These are phyloP conservation scores for Lithohypha guttulata DNA, from an alignment of 2,329 filamentous ascomycete species.

Conservation along the genomic window DNA sequence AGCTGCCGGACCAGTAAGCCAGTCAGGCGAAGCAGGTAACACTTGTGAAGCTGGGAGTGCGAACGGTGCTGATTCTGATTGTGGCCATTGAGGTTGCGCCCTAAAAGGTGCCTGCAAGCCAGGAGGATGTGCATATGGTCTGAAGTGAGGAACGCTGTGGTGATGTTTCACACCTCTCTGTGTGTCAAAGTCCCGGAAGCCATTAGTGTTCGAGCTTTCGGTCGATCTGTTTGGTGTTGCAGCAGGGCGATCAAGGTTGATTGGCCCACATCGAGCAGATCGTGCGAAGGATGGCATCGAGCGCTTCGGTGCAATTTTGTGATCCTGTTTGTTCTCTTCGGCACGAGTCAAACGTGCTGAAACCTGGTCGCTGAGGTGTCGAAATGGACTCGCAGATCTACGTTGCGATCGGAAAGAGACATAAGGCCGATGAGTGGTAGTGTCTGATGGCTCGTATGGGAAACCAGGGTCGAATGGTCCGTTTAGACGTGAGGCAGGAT, in stretches of 20 bases:
- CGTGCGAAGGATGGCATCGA: background rate
- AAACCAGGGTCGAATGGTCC: slow-evolving; percentile 22
- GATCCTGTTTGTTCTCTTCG: background rate
- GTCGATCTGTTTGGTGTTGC: background rate
- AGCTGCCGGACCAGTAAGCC: no score
- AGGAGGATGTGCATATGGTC: slow-evolving; percentile 1
- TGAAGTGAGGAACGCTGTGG: slow-evolving; percentile 8
- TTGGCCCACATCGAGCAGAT: background rate
- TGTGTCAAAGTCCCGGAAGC: slow-evolving; percentile 13
- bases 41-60: no score
- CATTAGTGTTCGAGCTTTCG: slow-evolving; percentile 9
- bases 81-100: background rate
- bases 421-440: no score
- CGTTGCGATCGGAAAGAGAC: slow-evolving; percentile 1
- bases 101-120: background rate
- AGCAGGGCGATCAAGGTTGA: background rate
- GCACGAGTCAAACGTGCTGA: background rate
- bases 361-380: background rate
- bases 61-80: no score
- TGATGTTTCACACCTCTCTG: slow-evolving; percentile 2
- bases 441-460: slow-evolving; percentile 1
- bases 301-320: background rate
- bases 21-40: no score
- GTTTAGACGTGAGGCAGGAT: slow-evolving; percentile 21
- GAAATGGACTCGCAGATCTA: background rate